A percentile compares a stretch with the other conserved stretches of the same genome.
Conservation (phyloP, 345 rosid species). For the Murraya koenigii region DNA sequence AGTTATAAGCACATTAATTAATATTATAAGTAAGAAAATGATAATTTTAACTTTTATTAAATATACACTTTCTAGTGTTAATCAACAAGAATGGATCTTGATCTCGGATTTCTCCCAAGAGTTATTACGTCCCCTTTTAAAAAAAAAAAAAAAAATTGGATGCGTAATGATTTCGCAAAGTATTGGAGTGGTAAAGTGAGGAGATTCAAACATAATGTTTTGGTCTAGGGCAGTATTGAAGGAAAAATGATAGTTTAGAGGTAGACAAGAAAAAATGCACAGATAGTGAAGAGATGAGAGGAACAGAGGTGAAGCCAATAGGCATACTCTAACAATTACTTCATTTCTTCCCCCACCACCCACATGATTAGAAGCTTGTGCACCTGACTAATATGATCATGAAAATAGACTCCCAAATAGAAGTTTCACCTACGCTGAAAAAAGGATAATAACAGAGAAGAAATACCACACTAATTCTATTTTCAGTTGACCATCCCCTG, state of each 20-base stretch:
- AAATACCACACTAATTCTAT: neutral
- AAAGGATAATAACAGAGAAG: neutral
- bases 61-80: too few relatives aligned
- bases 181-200: neutral
- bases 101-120: neutral
- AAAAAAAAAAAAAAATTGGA: too few relatives aligned
- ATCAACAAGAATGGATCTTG: constrained; percentile 1
- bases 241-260: neutral
- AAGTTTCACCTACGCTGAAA: neutral
- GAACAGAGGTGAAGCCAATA: neutral
- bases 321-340: neutral
- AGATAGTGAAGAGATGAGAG: neutral
- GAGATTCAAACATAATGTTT: neutral
- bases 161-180: neutral
- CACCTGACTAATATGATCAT: neutral
- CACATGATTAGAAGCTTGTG: neutral
- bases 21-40: too few relatives aligned
- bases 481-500: neutral
- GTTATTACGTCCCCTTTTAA: neutral
- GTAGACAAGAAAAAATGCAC: neutral
- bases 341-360: neutral
- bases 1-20: too few relatives aligned
- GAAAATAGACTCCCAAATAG: neutral
- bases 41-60: too few relatives aligned
- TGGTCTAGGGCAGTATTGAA: neutral